A percentile compares a stretch with the other conserved stretches of the same genome.
phyloP scores from a whole-genome alignment of 2,329 filamentous ascomycete species.

The Fusarium chuoi region DNA sequence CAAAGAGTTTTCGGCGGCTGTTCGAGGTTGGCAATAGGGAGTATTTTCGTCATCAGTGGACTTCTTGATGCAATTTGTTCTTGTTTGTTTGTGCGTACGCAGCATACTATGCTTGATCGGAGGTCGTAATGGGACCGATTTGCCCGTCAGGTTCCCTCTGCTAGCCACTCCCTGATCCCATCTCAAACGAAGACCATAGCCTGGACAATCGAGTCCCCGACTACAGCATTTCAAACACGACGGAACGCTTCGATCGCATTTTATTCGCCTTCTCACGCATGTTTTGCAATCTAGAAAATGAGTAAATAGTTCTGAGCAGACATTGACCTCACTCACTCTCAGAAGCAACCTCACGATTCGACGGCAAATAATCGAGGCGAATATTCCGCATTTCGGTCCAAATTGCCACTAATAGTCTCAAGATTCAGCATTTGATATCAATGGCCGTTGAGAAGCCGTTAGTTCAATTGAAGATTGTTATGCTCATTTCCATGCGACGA shows the following conservation, averaged over 20 bases:
- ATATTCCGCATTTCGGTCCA: not conserved
- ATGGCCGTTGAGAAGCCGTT: not conserved
- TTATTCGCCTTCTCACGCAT: not conserved
- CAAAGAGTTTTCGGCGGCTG: accelerated
- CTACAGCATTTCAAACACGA: not conserved
- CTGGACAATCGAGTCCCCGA: not conserved
- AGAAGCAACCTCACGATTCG: not conserved
- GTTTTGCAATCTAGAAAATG: not conserved
- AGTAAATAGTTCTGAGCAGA: not conserved
- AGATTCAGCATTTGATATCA: too few species aligned
- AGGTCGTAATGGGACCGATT: not conserved
- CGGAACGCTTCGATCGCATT: not conserved
- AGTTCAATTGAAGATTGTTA: not conserved
- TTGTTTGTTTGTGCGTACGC: not conserved
- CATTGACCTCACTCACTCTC: not conserved
- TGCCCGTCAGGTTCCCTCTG: not conserved
- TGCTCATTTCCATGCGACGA: not conserved
- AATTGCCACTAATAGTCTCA: not conserved
- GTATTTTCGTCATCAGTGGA: accelerated
- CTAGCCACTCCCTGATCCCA: slow-evolving; percentile 8
- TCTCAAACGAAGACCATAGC: not conserved
- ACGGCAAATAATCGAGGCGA: not conserved
- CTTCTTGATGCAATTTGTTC: too few species aligned
- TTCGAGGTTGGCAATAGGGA: not conserved
- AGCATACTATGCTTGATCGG: not conserved